Conservation (phyloP, 345 rosid species). For the Odontarrhena argentea region DNA sequence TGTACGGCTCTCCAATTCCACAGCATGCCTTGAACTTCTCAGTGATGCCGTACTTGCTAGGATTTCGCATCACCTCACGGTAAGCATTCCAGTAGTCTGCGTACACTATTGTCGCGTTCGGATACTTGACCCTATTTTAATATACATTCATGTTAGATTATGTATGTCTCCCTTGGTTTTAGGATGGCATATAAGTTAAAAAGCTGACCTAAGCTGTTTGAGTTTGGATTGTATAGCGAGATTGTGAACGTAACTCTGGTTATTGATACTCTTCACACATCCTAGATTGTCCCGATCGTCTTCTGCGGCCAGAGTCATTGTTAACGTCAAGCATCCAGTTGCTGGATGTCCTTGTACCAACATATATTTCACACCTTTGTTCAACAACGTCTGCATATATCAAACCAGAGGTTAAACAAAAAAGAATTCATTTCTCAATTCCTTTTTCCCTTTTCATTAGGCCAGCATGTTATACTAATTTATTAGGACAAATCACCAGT, state of each 20-base stretch:
- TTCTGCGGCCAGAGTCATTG: conserved; percentile 58
- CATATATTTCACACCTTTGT: conserved; percentile 70
- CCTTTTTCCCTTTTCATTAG: no score
- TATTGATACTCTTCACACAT: conserved; percentile 70
- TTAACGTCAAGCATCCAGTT: conserved; percentile 74
- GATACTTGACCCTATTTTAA: conserved; percentile 50
- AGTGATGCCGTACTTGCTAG: conserved; percentile 57
- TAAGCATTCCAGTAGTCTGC: conserved; percentile 87
- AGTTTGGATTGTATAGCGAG: conserved; percentile 49
- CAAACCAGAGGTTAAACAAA: background rate
- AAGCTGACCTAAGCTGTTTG: conserved; percentile 47
- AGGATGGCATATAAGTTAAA: background rate
- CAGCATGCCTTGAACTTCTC: conserved; percentile 83
- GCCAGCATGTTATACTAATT: no score
- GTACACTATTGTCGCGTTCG: conserved; percentile 58
- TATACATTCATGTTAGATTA: background rate
- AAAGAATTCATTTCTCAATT: no score
- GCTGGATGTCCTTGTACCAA: conserved; percentile 81
- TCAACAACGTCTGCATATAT: conserved; percentile 58
- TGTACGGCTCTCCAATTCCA: conserved; percentile 73
- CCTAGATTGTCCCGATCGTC: conserved; percentile 75
- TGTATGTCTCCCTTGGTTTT: background rate
- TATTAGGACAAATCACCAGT: no score
- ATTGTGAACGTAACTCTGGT: conserved; percentile 59
- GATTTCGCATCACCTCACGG: conserved; percentile 52